phyloP scores from a whole-genome alignment of 441 rosid species.

The Bruguiera hainesii region DNA sequence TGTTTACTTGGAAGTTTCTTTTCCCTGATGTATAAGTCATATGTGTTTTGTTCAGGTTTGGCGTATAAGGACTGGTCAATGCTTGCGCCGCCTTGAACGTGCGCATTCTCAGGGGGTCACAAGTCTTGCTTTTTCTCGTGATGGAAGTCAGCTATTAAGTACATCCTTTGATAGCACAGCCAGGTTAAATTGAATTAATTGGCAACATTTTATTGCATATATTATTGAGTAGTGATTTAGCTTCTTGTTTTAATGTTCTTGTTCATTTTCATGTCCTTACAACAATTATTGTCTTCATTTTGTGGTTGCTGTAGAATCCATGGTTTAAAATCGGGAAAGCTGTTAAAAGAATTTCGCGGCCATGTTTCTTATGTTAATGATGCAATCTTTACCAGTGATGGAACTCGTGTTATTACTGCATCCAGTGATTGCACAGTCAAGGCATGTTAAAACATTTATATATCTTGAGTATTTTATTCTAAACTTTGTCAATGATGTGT shows the following conservation, averaged over 20 bases:
- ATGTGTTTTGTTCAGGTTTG: conserved; percentile 59
- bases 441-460: conserved; percentile 30
- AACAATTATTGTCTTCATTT: neutral
- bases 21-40: conserved; percentile 13
- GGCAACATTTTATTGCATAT: neutral
- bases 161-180: conserved; percentile 94
- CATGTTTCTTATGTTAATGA: conserved; percentile 77
- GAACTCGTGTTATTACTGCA: conserved; percentile 84
- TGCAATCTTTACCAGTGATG: conserved; percentile 91
- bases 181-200: conserved; percentile 41
- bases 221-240: neutral
- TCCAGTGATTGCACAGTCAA: conserved; percentile 94
- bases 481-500: neutral
- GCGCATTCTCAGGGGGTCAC: conserved; percentile 97
- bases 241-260: conserved; percentile 2
- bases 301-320: conserved; percentile 54
- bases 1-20: conserved; percentile 8
- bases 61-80: conserved; percentile 95
- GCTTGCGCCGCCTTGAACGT: conserved; percentile 89
- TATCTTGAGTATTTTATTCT: conserved; percentile 6
- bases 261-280: neutral
- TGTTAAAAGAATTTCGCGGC: conserved; percentile 91
- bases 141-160: conserved; percentile 93
- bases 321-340: conserved; percentile 89
- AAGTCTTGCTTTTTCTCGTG: conserved; percentile 90